Evolutionary conservation across 2,329 filamentous ascomycete genomes (phyloP), one percentile per base, ranked within the genome.

Genomic region (Sclerotinia glacialis): DNA sequence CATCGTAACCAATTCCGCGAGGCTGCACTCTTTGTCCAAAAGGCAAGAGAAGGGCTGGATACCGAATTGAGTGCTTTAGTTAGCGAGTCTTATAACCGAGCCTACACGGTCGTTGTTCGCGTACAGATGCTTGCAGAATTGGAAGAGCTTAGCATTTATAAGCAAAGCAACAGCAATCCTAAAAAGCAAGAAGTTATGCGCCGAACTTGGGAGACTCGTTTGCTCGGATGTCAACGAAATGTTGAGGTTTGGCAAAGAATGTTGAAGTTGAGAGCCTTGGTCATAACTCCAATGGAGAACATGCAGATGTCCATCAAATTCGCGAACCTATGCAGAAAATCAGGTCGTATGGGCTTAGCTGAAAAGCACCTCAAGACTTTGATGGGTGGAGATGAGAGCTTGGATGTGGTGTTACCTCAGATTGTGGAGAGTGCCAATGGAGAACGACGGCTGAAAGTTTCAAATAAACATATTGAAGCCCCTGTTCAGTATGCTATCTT

Each of bases 291-390:
- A 0, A 87, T 87, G 44, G 93, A 99, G 77, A 97, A 97, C 74
- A 92, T 96, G 83, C 91, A 96, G 74, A 99, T 99, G 93, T 97
- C 93, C 88, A 98, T 99, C 82, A 99, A 99, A 77, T 99, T 97
- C 77, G 92, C 95, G 74, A 99, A 98, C 74, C 86, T 99, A 7
- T 99, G 96, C 78, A 91, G 96, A 74, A 99, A 99, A 78, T 97
- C 94, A 54, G 91, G 92, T 67, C 90, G 95, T 40, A 93, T 94
- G 83, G 94, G 95, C 12, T 85, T 99, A 59, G 95, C 95, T 0
- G 95, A 99, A 79, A 96, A 97, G 79, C 96, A 93, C 14, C 81
- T 99, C 64, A 93, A 95, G 76, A 92, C 92, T 69, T 83, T 99
- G n/a, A 89, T 97, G 66, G 90, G 89, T 37, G 87, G 83, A 58